Percentiles rank a stretch among this genome's conserved stretches.
These are phyloP conservation scores for Mallotus japonicus DNA, from an alignment of 441 rosid genomes.

Conservation along the genomic window DNA sequence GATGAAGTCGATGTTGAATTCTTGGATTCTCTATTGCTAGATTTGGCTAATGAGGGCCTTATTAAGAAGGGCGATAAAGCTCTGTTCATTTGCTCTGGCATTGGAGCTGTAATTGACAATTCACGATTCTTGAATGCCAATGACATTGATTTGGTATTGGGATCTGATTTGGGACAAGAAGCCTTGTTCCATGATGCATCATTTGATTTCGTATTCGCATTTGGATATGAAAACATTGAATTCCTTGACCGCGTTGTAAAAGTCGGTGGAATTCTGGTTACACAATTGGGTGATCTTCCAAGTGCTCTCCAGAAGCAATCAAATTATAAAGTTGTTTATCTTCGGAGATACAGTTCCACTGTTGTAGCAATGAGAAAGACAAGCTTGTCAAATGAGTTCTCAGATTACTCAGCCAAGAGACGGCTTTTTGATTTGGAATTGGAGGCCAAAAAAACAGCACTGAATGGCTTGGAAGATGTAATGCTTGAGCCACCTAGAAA, in stretches of 20 bases:
- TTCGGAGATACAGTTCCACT: slow-evolving; percentile 29
- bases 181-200: slow-evolving; percentile 22
- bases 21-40: slow-evolving; percentile 34
- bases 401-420: slow-evolving; percentile 19
- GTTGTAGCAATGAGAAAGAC: slow-evolving; percentile 38
- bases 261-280: slow-evolving; percentile 39
- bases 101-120: slow-evolving; percentile 17
- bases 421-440: slow-evolving; percentile 28
- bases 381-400: not conserved
- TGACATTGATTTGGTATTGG: slow-evolving; percentile 30
- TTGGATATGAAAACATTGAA: slow-evolving; percentile 26
- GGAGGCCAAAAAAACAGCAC: slow-evolving; percentile 34
- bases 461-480: slow-evolving; percentile 38
- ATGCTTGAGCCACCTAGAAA: slow-evolving; percentile 41
- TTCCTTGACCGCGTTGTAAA: slow-evolving; percentile 38
- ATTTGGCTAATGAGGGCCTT: slow-evolving; percentile 42
- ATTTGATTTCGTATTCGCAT: slow-evolving; percentile 39
- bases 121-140: slow-evolving; percentile 28
- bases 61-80: slow-evolving; percentile 37
- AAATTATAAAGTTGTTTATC: slow-evolving; percentile 34
- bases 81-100: slow-evolving; percentile 32
- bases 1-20: slow-evolving; percentile 27
- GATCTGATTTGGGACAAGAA: slow-evolving; percentile 26
- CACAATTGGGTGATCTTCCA: slow-evolving; percentile 29
- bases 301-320: slow-evolving; percentile 29